A percentile compares a stretch with the other conserved stretches of the same genome.
Evolutionary conservation across 2,329 filamentous ascomycete genomes (phyloP).

Genomic region (Pestalotiopsis sp.): DNA sequence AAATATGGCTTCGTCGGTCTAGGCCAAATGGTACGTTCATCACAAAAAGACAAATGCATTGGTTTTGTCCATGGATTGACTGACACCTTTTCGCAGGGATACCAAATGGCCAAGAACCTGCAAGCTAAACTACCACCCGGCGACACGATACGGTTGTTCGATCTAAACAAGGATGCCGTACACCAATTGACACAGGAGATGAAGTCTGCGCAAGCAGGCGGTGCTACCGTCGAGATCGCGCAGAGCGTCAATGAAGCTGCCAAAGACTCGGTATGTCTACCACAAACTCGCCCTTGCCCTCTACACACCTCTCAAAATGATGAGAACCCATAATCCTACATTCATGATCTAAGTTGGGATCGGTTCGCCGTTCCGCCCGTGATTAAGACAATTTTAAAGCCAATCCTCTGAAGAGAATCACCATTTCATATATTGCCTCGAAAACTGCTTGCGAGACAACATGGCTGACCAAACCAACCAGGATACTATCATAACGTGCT

Average conservation of each 20-base stretch:
- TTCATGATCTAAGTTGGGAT: constrained; percentile 77
- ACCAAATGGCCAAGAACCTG: constrained; percentile 66
- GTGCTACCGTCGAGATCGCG: constrained; percentile 49
- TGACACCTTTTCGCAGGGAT: constrained; percentile 45
- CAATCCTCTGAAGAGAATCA: constrained; percentile 69
- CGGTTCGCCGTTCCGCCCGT: constrained; percentile 57
- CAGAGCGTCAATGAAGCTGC: constrained; percentile 50
- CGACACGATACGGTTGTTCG: constrained; percentile 55
- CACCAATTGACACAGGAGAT: constrained; percentile 51
- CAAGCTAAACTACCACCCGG: constrained; percentile 55
- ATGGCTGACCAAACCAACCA: constrained; percentile 37
- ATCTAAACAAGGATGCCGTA: constrained; percentile 56
- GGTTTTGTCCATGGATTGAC: neutral
- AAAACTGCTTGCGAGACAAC: constrained; percentile 16
- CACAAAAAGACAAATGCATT: neutral
- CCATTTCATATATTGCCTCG: constrained; percentile 13
- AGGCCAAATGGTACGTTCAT: constrained; percentile 59
- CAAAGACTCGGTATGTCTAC: constrained; percentile 52
- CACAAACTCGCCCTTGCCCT: neutral
- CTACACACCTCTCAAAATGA: constrained; percentile 31
- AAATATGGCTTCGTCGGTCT: constrained; percentile 63
- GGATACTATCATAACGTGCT: constrained; percentile 85
- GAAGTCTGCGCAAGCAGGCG: constrained; percentile 41
- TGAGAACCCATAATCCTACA: constrained; percentile 36
- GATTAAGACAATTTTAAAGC: constrained; percentile 68